Percentiles rank a stretch among this genome's conserved stretches.
Conservation (phyloP, 2,329 filamentous ascomycete species). For the Fusarium sp. region DNA sequence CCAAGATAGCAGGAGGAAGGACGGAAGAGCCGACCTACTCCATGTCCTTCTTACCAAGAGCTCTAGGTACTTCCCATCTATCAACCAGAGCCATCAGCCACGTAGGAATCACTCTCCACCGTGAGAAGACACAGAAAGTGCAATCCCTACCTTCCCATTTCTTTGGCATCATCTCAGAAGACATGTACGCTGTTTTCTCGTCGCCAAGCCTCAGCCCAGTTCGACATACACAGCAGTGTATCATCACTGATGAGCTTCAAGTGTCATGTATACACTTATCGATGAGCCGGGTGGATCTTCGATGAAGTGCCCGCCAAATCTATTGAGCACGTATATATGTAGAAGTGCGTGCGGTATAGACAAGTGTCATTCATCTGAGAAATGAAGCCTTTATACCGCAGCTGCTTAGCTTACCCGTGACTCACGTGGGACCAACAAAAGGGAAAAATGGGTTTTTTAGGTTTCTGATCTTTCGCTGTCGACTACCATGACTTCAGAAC, state of each 20-base stretch:
- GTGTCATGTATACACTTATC: slow-evolving; percentile 1
- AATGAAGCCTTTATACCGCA: slow-evolving; percentile 2
- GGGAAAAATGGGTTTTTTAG: slow-evolving; percentile 8
- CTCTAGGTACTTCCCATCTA: slow-evolving; percentile 3
- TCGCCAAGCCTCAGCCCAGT: slow-evolving; percentile 12
- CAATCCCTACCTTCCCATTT: too few relatives aligned
- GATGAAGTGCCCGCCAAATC: slow-evolving; percentile 7
- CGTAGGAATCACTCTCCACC: not conserved
- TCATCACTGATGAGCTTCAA: slow-evolving; percentile 10
- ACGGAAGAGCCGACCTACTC: not conserved
- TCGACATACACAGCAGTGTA: slow-evolving; percentile 5
- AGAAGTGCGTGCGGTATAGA: not conserved
- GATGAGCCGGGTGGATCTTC: slow-evolving; percentile 9
- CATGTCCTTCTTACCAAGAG: not conserved
- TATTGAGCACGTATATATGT: not conserved
- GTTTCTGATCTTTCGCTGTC: not conserved
- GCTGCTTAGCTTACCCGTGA: too few relatives aligned
- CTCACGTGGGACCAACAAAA: not conserved
- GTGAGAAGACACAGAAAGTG: too few relatives aligned
- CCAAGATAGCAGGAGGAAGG: slow-evolving; percentile 5
- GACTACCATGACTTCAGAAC: slow-evolving; percentile 8
- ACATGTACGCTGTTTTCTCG: slow-evolving; percentile 4
- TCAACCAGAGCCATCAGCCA: slow-evolving; percentile 5
- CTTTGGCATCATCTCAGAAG: slow-evolving; percentile 12
- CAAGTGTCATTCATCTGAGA: slow-evolving; percentile 5